Conservation (phyloP, 2,329 filamentous ascomycete genomes). For the Trichoderma atroviride region DNA sequence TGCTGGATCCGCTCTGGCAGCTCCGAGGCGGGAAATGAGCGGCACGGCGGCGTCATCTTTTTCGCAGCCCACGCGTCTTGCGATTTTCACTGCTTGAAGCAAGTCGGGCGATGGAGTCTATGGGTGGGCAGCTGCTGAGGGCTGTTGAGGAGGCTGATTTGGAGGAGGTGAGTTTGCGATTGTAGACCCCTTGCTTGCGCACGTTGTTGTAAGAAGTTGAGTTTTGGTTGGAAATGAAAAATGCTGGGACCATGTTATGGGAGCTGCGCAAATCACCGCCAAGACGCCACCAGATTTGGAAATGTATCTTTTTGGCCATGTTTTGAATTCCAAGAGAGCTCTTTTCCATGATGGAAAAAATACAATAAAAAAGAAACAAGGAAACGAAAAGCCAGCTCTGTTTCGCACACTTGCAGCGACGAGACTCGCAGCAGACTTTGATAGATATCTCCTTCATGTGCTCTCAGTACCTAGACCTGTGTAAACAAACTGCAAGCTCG, state of each 20-base stretch:
- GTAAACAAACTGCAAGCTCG: neutral
- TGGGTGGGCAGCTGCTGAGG: constrained; percentile 54
- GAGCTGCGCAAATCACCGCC: neutral
- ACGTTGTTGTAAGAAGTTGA: neutral
- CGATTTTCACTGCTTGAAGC: neutral
- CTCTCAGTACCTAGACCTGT: neutral
- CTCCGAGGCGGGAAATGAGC: constrained; percentile 55
- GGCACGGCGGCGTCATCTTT: constrained; percentile 61
- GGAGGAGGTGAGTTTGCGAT: constrained; percentile 56
- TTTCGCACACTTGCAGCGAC: neutral
- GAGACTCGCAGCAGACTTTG: neutral
- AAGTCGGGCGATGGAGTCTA: constrained; percentile 42
- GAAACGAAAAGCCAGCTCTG: neutral
- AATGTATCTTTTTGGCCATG: neutral
- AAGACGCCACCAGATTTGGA: neutral
- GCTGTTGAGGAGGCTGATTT: constrained; percentile 61
- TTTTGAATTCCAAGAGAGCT: too few relatives aligned
- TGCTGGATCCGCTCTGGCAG: constrained; percentile 54
- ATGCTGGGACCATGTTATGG: neutral
- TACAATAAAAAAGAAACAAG: neutral
- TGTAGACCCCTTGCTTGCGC: neutral
- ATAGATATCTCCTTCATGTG: neutral
- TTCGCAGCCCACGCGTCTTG: neutral
- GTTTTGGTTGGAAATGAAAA: neutral
- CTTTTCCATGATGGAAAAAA: neutral